Percentiles rank a stretch among this genome's conserved stretches.
These are phyloP conservation scores for Geum urbanum DNA, from an alignment of 306 rosid genomes.

Conservation along the genomic window DNA sequence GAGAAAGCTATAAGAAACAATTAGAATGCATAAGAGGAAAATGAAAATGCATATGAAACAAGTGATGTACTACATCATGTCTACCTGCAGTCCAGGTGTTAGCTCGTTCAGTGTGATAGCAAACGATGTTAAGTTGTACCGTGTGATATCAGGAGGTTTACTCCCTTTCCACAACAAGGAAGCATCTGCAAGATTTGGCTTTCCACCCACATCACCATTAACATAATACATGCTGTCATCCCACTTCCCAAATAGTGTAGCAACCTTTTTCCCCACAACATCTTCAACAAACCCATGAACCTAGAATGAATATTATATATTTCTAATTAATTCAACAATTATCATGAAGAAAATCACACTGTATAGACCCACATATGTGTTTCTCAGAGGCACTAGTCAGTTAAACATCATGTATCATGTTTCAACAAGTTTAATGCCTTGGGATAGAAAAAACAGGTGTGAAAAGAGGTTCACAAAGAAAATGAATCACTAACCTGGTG, in stretches of 20 bases:
- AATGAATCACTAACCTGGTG: conserved; percentile 63
- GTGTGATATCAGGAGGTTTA: conserved; percentile 60
- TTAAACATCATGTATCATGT: conserved; percentile 8
- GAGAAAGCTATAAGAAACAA: conserved; percentile 60
- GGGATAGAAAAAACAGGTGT: neutral
- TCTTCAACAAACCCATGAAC: conserved; percentile 87
- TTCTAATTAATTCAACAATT: conserved; percentile 13
- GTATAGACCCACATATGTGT: neutral
- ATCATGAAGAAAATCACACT: neutral
- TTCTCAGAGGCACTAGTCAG: neutral
- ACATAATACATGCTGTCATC: conserved; percentile 69
- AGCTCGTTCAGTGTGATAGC: conserved; percentile 88
- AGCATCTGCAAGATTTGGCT: conserved; percentile 47
- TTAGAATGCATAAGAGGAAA: conserved; percentile 48
- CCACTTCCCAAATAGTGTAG: conserved; percentile 91
- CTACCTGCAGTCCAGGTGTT: conserved; percentile 79
- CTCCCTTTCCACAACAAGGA: conserved; percentile 74
- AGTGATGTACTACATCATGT: conserved; percentile 38
- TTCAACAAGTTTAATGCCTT: neutral
- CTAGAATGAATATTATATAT: conserved; percentile 32
- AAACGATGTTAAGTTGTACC: conserved; percentile 94
- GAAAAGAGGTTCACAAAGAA: neutral
- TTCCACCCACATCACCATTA: conserved; percentile 53
- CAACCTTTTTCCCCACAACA: conserved; percentile 52
- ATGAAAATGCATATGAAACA: conserved; percentile 32